phyloP scores from a whole-genome alignment of 2,329 filamentous ascomycete genomes.

The Aspergillus ochraceus region DNA sequence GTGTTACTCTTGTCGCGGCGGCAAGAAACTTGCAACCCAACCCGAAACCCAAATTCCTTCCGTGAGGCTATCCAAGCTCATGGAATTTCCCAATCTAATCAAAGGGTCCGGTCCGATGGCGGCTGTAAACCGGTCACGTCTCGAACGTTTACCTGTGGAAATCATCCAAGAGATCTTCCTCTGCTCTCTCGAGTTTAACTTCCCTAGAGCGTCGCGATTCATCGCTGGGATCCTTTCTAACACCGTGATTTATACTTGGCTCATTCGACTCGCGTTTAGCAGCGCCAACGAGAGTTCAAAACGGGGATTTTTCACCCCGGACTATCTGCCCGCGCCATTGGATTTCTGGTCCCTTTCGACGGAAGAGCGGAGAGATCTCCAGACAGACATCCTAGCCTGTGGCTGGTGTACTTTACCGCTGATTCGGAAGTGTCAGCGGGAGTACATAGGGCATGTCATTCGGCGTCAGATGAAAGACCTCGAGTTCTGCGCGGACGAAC shows the following conservation, averaged over 20 bases:
- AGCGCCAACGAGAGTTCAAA: slow-evolving; percentile 33
- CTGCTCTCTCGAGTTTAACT: slow-evolving; percentile 48
- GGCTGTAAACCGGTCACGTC: slow-evolving; percentile 21
- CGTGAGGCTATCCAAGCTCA: background rate
- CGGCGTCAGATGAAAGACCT: slow-evolving; percentile 29
- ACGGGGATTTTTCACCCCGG: slow-evolving; percentile 34
- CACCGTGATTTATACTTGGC: slow-evolving; percentile 43
- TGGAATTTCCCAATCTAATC: background rate
- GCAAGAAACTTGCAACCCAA: too few relatives aligned
- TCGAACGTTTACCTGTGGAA: slow-evolving; percentile 51
- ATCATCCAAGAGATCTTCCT: slow-evolving; percentile 54
- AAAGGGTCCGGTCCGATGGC: slow-evolving; percentile 16
- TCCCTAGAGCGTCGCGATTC: slow-evolving; percentile 44
- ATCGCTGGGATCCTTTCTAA: slow-evolving; percentile 44
- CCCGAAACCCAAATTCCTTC: too few relatives aligned
- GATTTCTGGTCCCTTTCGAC: slow-evolving; percentile 33
- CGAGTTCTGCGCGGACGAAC: slow-evolving; percentile 27
- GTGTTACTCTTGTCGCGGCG: too few relatives aligned
- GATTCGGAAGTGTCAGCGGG: slow-evolving; percentile 40
- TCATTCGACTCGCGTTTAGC: slow-evolving; percentile 46
- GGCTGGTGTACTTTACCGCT: slow-evolving; percentile 43
- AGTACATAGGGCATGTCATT: slow-evolving; percentile 38
- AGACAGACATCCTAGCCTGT: slow-evolving; percentile 37
- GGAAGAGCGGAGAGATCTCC: slow-evolving; percentile 33
- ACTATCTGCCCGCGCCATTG: slow-evolving; percentile 40